Percentiles rank a stretch among this genome's conserved stretches.
These are phyloP conservation scores for Thelephora terrestris DNA, from an alignment of 1,284 basidiomycete genomes.

Conservation along the genomic window DNA sequence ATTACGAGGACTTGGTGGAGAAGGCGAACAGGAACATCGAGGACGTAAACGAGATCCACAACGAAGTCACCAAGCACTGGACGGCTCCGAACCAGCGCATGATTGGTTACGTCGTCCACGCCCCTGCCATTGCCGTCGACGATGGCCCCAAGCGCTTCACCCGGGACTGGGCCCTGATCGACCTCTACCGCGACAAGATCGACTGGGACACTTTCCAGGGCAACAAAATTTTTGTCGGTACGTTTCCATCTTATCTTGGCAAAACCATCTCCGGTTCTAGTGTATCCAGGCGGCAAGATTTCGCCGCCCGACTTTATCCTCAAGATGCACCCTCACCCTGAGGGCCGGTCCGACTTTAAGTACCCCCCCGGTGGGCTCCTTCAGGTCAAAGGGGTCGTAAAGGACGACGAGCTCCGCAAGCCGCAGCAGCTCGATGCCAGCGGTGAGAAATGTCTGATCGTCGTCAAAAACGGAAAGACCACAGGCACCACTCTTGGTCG, in stretches of 20 bases:
- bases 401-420: slow-evolving; percentile 7
- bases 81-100: slow-evolving; percentile 15
- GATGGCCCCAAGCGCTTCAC: slow-evolving; percentile 11
- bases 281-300: slow-evolving; percentile 3
- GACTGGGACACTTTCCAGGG: slow-evolving; percentile 9
- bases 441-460: slow-evolving; percentile 8
- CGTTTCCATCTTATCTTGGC: slow-evolving; percentile 16
- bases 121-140: slow-evolving; percentile 17
- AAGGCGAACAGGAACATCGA: slow-evolving; percentile 1
- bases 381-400: not conserved
- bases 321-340: slow-evolving; percentile 3
- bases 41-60: not conserved
- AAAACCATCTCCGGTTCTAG: slow-evolving; percentile 4
- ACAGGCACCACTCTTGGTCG: slow-evolving; percentile 14
- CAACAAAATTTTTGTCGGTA: slow-evolving; percentile 15
- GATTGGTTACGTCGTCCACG: slow-evolving; percentile 22
- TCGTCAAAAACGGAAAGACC: slow-evolving; percentile 12
- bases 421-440: slow-evolving; percentile 10
- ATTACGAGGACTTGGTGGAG: not conserved
- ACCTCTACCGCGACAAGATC: slow-evolving; percentile 13
- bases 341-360: not conserved
- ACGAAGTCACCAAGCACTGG: slow-evolving; percentile 14
- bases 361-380: not conserved
- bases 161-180: slow-evolving; percentile 13
- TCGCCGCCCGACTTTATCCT: not conserved